Conservation (phyloP, 768 basidiomycete genomes). For the Termitomyces sp. region DNA sequence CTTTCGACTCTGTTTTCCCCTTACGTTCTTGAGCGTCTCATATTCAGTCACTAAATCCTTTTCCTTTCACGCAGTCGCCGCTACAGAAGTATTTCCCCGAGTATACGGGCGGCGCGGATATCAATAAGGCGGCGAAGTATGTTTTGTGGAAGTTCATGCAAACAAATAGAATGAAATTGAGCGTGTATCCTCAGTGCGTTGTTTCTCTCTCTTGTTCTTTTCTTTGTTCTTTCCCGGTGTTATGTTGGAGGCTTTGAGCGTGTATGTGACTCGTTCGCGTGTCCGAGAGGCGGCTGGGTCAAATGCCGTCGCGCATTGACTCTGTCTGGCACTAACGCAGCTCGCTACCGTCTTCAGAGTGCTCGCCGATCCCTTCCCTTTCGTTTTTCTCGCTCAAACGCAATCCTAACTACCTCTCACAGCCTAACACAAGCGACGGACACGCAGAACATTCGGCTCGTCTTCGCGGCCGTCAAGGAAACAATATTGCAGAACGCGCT, state of each 20-base stretch:
- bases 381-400: not conserved
- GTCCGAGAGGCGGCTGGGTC: not conserved
- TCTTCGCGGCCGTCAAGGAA: slow-evolving; percentile 15
- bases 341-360: not conserved
- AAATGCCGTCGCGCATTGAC: not conserved
- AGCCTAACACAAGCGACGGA: slow-evolving; percentile 18
- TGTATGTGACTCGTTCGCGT: not conserved
- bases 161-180: slow-evolving; percentile 77
- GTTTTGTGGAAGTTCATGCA: slow-evolving; percentile 96
- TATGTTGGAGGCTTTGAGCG: not conserved
- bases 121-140: slow-evolving; percentile 93
- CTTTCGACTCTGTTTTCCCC: not conserved
- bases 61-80: slow-evolving; percentile 45
- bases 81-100: slow-evolving; percentile 82
- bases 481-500: slow-evolving; percentile 15
- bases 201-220: not conserved
- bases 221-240: not conserved
- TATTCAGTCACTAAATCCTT: not conserved
- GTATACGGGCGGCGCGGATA: slow-evolving; percentile 84
- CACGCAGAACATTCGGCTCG: slow-evolving; percentile 12
- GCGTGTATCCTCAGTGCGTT: slow-evolving; percentile 87
- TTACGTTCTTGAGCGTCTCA: not conserved
- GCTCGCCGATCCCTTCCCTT: too few relatives aligned
- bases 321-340: too few relatives aligned
- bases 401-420: not conserved